Evolutionary conservation across 2,329 filamentous ascomycete species (phyloP), one percentile per base, ranked within the genome.

Genomic region (Malbranchea cinnamomea): DNA sequence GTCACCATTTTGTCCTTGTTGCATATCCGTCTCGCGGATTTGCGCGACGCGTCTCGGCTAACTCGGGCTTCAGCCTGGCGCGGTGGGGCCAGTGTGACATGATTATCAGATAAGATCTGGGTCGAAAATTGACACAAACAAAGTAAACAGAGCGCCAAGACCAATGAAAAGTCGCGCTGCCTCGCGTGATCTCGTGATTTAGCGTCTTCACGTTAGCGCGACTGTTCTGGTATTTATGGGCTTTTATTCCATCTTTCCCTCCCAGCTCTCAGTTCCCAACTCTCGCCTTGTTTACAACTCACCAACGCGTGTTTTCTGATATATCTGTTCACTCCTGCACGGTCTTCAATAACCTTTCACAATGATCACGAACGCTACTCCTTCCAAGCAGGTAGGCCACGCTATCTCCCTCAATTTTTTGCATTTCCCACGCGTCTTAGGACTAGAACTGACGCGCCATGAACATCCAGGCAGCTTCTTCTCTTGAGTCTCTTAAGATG

Each of bases 401-500:
- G 50, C 57, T 53, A 46, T 45, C 43, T 40, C 49, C 35, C 51
- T 16, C 29, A n/a, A 23, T 11, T 19, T 9, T 38, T 44, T 41
- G 37, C 37, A 29, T 34, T 37, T 25, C 33, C 37, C 43, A 53
- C 47, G 46, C 50, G 47, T 53, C 45, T 40, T 27, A 31, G 44
- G 34, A 33, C 46, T 39, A 38, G 40, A 41, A 35, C 35, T 37
- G 38, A 52, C 51, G 57, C 56, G 54, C 61, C 44, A 34, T 32
- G 30, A 22, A 34, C 28, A 28, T 26, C 14, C 53, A 95, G 87
- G 78, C 78, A 64, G 80, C 84, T 48, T 76, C 81, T 49, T 83
- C 75, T 47, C 78, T 95, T 51, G 76, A 89, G 58, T 74, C 72
- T 45, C 69, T 95, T 56, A 91, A 87, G 63, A 91, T 94, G 74